Evolutionary conservation across 1,139 yeast species (phyloP).

Genomic region (Meyerozyma carpophila): DNA sequence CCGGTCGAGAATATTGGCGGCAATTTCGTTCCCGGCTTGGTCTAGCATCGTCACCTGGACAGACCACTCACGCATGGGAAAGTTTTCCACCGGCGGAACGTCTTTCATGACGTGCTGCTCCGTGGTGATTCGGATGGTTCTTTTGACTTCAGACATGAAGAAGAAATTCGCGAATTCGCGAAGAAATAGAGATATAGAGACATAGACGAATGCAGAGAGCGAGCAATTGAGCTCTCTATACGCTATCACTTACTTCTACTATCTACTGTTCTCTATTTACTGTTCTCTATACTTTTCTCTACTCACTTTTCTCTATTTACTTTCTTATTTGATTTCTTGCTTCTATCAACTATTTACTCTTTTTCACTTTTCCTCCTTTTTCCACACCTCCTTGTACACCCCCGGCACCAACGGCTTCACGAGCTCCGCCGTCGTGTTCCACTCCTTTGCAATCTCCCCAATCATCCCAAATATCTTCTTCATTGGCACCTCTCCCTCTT

Average conservation of each 20-base stretch:
- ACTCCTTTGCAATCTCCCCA: slow-evolving; percentile 37
- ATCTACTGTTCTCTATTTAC: no score
- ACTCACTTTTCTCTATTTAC: no score
- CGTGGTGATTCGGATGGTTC: slow-evolving; percentile 87
- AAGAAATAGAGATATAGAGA: no score
- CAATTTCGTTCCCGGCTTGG: slow-evolving; percentile 73
- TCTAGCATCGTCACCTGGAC: slow-evolving; percentile 72
- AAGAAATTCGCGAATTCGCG: not conserved
- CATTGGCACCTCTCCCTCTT: slow-evolving; percentile 4
- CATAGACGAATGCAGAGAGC: no score
- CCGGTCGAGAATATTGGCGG: slow-evolving; percentile 86
- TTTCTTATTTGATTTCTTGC: no score
- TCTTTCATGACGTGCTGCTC: slow-evolving; percentile 79
- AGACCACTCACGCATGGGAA: slow-evolving; percentile 96
- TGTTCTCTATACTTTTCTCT: no score
- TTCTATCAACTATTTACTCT: no score
- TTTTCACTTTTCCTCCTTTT: no score
- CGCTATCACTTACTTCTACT: no score
- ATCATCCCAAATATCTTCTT: slow-evolving; percentile 6
- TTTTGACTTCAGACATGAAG: slow-evolving; percentile 35
- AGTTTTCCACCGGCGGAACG: slow-evolving; percentile 83
- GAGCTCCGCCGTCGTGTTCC: slow-evolving; percentile 13
- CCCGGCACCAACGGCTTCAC: slow-evolving; percentile 11
- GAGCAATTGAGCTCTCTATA: not conserved
- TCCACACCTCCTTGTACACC: slow-evolving; percentile 10